A percentile compares a stretch with the other conserved stretches of the same genome.
phyloP scores from a whole-genome alignment of 495 filamentous ascomycete genomes.

The Penicillium samsonianum region DNA sequence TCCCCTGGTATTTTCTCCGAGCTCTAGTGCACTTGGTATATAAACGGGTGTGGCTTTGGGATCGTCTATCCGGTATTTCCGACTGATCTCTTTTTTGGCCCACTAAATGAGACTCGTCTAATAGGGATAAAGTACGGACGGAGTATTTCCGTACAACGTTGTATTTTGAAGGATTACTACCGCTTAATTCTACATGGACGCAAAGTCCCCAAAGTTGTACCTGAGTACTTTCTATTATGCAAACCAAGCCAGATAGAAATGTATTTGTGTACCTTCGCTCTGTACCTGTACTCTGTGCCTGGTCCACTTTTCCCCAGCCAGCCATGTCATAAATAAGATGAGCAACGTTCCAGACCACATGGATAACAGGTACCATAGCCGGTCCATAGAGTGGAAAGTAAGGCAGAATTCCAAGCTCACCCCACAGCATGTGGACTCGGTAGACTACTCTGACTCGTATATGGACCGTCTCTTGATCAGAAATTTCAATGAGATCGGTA shows the following conservation, averaged over 20 bases:
- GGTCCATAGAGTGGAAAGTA: neutral
- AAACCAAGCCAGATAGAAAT: neutral
- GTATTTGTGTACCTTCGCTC: neutral
- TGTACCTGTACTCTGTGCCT: neutral
- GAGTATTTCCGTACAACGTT: neutral
- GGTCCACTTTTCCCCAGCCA: neutral
- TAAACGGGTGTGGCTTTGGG: constrained; percentile 21
- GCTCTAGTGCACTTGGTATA: neutral
- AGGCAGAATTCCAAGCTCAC: neutral
- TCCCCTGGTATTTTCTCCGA: constrained; percentile 25
- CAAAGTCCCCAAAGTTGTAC: neutral
- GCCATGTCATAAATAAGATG: neutral
- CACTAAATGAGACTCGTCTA: constrained; percentile 15
- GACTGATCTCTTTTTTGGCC: neutral
- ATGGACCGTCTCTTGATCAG: neutral
- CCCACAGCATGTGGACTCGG: neutral
- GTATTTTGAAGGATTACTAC: neutral
- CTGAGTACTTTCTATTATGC: neutral
- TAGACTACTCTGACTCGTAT: neutral
- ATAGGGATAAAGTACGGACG: neutral
- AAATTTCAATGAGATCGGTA: neutral
- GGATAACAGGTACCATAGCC: neutral
- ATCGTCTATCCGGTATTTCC: constrained; percentile 9
- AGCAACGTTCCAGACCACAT: constrained; percentile 5
- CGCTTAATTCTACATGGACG: neutral